Conservation (phyloP, 306 rosid species). For the Castanopsis chinensis region DNA sequence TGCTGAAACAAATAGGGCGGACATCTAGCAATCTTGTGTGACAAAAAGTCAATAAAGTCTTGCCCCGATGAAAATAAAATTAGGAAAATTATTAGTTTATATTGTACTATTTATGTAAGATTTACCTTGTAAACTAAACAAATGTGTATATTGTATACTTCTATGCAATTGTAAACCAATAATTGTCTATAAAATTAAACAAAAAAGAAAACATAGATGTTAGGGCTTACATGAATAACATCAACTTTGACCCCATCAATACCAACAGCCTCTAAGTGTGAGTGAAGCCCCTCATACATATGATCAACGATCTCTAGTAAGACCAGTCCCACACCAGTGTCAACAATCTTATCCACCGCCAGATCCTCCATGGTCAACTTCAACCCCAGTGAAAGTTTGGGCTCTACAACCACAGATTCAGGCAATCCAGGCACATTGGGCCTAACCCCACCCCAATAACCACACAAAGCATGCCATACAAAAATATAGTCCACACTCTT, state of each 20-base stretch:
- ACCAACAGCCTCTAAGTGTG: conserved; percentile 60
- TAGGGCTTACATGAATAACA: conserved; percentile 76
- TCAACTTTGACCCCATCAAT: conserved; percentile 95
- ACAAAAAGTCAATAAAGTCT: background rate
- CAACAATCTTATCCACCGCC: conserved; percentile 82
- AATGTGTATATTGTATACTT: too few species aligned
- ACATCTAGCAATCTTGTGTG: background rate
- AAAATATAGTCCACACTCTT: conserved; percentile 67
- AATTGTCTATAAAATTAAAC: too few species aligned
- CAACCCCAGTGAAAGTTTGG: conserved; percentile 53
- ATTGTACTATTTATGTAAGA: too few species aligned
- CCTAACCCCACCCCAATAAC: conserved; percentile 94
- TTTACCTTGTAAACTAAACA: too few species aligned
- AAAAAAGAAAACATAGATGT: background rate
- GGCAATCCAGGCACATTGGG: conserved; percentile 66
- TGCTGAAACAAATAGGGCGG: too few species aligned
- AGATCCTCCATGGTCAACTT: conserved; percentile 76
- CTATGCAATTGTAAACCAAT: too few species aligned
- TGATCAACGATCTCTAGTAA: conserved; percentile 57
- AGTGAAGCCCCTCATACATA: conserved; percentile 83
- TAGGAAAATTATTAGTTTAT: too few species aligned
- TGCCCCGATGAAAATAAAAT: background rate
- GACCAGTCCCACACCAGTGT: conserved; percentile 64
- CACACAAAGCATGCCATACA: conserved; percentile 94
- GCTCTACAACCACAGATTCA: conserved; percentile 43